Evolutionary conservation across 83 land plant species (phyloP), one percentile per base, ranked within the genome.

Genomic region (Picea engelmannii): DNA sequence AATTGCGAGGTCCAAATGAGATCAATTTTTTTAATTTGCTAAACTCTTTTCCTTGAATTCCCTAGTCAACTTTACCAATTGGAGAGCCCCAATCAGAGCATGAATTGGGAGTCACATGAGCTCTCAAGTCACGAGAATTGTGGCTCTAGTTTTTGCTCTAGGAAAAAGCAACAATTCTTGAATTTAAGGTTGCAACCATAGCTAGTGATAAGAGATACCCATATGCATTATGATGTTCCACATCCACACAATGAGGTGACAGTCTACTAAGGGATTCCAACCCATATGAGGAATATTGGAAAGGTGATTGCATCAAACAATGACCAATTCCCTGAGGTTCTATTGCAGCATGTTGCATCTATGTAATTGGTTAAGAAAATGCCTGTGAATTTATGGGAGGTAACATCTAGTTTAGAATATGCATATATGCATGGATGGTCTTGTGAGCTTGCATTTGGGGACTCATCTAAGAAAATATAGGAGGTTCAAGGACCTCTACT

Each of bases 61-160:
- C 86, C 94, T 92, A 95, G 61, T 95, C 96, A 23, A 78, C 55
- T 59, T 89, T 87, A 38, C 93, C 93, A 80, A 78, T 81, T 4
- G 95, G 93, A 20, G 95, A 90, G 2, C 89, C 90, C 94, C 94
- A 95, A 52, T 88, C 89, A 7, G 89, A 86, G 85, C 84, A 87
- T 47, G 87, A 21, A 20, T 61, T 75, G 10, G 69, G 61, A 52
- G 68, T 55, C 5, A 63, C 11, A 59, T 62, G 76, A 11, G 82
- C 38, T 24, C 81, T 79, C n/a, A 81, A 83, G 31, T 83, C 81
- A 47, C 81, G 80, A 35, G 86, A 86, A 83, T 89, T 88, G 13
- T 86, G 92, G 81, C 89, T 87, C 35, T 88, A 68, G 76, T 82
- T 89, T 65, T 93, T 91, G 44, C 87, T 79, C 27, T 86, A 88